Base-by-base conservation (phyloP, 2,329 filamentous ascomycete species). In the Thyridium curvatum region DNA sequence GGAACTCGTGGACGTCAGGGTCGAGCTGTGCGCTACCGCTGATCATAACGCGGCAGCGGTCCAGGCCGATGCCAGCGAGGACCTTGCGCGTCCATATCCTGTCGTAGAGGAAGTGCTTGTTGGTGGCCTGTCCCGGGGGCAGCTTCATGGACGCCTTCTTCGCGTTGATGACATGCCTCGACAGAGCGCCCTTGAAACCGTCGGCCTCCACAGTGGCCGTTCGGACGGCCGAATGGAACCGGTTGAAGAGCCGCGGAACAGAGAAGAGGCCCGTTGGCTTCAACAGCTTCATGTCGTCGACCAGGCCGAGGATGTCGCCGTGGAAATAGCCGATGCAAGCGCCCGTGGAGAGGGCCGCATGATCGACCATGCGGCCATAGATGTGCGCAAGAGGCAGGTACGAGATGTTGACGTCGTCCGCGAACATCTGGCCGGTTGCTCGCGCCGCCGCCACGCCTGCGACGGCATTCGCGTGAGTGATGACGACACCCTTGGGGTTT, bases 311-410 rank as follows among this genome's bases (percentile, higher is more conserved):
- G 45, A 96, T 83, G 55, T 96, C 88, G 39, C 93, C 93, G 51
- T 93, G 87, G 75, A 96, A 98, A 62, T 91, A 98, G 12, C 91
- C 93, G 51, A 96, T 81, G 8, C 78, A 68, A 28, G 77, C 78
- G 39, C 88, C 90, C 38, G 77, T 72, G 52, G 84, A 78, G 13
- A 96, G 69, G 12, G 79, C 76, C 4, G 72, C 69, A 58, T 94
- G 85, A 58, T 98, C 93, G 31, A 82, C 71, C 49, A 96, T 72
- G 40, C 93, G 84, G 47, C 90, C 86, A 60, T 87, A 96, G 52
- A 98, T 97, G 59, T 98, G 93, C 9, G 93, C 93, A 30, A 96
- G 68, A 1, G 93, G 93, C 37, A 98, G 75, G 63, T 97, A 98
- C 1, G 91, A 97, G 41, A 87, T 77, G 49, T 83, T 71, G 3